phyloP scores from a whole-genome alignment of 176 grass and related monocot species.

The Puya raimondii region DNA sequence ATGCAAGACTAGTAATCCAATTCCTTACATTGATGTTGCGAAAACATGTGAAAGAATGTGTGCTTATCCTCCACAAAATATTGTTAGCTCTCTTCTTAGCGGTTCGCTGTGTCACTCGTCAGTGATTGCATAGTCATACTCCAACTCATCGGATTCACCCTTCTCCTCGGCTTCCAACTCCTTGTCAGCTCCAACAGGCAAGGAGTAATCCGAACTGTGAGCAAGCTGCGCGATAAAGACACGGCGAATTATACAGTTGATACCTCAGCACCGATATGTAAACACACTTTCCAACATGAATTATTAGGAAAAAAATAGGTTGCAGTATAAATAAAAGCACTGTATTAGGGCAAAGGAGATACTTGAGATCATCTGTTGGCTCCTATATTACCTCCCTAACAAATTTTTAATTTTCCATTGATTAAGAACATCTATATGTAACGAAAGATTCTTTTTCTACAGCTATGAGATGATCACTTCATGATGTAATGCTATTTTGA shows the following conservation, averaged over 20 bases:
- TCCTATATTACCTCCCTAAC: background rate
- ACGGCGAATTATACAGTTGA: background rate
- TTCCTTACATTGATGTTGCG: background rate
- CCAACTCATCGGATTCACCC: background rate
- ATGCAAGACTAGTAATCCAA: background rate
- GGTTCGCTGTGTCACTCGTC: background rate
- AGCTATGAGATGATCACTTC: background rate
- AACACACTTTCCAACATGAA: background rate
- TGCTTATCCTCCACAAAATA: background rate
- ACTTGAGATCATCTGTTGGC: background rate
- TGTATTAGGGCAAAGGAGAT: no score
- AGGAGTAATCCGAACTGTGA: background rate
- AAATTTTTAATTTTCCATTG: background rate
- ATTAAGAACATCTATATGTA: background rate
- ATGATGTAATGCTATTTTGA: background rate
- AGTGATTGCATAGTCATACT: background rate
- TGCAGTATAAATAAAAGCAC: no score
- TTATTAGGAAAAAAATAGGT: background rate
- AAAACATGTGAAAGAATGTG: background rate
- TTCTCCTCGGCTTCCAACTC: background rate
- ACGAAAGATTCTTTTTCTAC: background rate
- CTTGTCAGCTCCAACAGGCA: background rate
- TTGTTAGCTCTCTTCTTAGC: background rate
- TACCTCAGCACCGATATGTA: background rate
- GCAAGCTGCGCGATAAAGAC: background rate